Conservation (phyloP, 2,329 filamentous ascomycete genomes). For the Penicillium sp. region DNA sequence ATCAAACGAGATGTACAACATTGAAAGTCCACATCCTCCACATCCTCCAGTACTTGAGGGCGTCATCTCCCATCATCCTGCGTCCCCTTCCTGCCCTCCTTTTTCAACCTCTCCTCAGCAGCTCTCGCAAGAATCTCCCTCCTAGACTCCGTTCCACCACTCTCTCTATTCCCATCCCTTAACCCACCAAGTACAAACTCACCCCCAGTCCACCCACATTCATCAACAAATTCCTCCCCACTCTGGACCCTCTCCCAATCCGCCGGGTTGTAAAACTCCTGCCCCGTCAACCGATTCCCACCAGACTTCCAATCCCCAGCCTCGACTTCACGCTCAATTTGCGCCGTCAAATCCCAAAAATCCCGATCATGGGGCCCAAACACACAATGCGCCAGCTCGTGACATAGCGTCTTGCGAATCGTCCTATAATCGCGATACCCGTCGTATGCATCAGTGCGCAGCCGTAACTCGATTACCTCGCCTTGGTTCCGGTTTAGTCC, state of each 20-base stretch:
- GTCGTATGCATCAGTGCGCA: constrained; percentile 91
- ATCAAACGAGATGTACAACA: constrained; percentile 1
- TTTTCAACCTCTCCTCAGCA: constrained; percentile 65
- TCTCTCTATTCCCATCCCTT: constrained; percentile 41
- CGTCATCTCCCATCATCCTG: constrained; percentile 19
- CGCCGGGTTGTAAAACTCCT: constrained; percentile 60
- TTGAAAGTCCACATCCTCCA: neutral
- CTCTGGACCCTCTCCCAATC: constrained; percentile 51
- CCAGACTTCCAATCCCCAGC: constrained; percentile 72
- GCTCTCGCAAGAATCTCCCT: constrained; percentile 74
- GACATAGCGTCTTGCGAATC: constrained; percentile 87
- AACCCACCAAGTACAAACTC: constrained; percentile 69
- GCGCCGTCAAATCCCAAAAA: constrained; percentile 86
- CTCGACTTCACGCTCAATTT: constrained; percentile 85
- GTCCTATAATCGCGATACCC: constrained; percentile 91
- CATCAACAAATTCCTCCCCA: constrained; percentile 61
- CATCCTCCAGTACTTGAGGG: no score
- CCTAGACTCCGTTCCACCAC: constrained; percentile 57
- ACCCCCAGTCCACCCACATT: constrained; percentile 75
- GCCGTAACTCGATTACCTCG: constrained; percentile 82
- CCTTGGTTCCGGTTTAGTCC: constrained; percentile 85
- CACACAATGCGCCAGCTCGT: constrained; percentile 93
- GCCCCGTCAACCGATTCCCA: constrained; percentile 60
- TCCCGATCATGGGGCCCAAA: constrained; percentile 76
- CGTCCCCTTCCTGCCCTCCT: constrained; percentile 44